Conservation (phyloP, 371 early-diverging fungal species). For the Mucor racemosus region DNA sequence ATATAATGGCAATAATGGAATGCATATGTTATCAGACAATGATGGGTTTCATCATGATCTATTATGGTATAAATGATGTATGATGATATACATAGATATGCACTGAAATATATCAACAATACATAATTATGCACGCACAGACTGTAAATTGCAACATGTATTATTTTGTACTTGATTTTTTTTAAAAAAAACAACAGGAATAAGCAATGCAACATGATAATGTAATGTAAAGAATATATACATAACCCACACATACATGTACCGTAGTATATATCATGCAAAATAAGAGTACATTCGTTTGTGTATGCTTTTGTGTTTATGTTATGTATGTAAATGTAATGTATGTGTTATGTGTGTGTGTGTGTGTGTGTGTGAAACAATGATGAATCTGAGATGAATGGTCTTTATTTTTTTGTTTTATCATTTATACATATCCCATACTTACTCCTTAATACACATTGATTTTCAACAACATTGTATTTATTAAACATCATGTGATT, state of each 20-base stretch:
- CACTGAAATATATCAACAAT: background rate
- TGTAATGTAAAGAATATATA: background rate
- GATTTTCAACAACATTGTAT: background rate
- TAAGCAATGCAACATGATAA: background rate
- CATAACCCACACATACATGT: background rate
- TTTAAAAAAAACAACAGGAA: too few species aligned
- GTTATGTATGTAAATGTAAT: too few species aligned
- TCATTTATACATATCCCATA: too few species aligned
- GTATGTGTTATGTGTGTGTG: background rate
- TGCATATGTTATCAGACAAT: background rate
- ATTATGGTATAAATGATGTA: background rate
- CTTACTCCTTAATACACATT: background rate
- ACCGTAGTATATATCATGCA: background rate
- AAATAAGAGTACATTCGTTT: background rate
- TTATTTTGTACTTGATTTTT: background rate
- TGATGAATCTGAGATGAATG: conserved; percentile 1
- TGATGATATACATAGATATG: background rate
- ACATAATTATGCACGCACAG: background rate
- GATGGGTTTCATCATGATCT: background rate
- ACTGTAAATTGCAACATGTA: background rate
- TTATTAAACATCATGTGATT: background rate
- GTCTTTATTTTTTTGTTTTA: background rate
- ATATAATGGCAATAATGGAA: background rate
- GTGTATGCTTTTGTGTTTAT: too few species aligned
- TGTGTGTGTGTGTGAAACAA: background rate